These are phyloP conservation scores for Seiridium cupressi DNA, from an alignment of 2,329 filamentous ascomycete genomes.

Conservation along the genomic window DNA sequence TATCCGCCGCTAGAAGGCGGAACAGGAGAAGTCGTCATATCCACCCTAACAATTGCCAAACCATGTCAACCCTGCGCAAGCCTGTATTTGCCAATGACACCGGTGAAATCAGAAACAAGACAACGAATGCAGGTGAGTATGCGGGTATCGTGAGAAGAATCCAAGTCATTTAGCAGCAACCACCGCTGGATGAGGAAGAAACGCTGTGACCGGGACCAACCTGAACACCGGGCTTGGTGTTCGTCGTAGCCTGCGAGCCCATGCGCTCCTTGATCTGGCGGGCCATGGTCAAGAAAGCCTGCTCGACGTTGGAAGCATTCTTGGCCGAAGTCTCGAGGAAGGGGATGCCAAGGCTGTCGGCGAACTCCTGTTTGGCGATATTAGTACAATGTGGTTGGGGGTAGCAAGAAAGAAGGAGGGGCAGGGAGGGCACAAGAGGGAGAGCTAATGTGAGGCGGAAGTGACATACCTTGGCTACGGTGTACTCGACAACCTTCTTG, in stretches of 20 bases:
- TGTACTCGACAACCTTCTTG: slow-evolving; percentile 99
- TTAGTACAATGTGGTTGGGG: slow-evolving; percentile 1
- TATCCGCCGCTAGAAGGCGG: not conserved
- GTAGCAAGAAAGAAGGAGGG: not conserved
- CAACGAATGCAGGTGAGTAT: slow-evolving; percentile 6
- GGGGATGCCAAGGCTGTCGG: slow-evolving; percentile 95
- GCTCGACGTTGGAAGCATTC: slow-evolving; percentile 99
- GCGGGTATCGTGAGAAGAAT: slow-evolving; percentile 13
- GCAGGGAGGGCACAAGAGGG: not conserved
- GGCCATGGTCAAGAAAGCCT: slow-evolving; percentile 99
- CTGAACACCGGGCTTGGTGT: slow-evolving; percentile 97
- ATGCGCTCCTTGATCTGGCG: slow-evolving; percentile 99
- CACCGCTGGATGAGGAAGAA: slow-evolving; percentile 77
- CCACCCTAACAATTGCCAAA: slow-evolving; percentile 5
- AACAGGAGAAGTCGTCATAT: not conserved
- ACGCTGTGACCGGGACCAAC: slow-evolving; percentile 94
- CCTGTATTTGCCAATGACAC: slow-evolving; percentile 12
- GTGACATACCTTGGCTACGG: slow-evolving; percentile 81
- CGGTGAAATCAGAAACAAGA: slow-evolving; percentile 9
- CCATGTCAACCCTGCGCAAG: slow-evolving; percentile 7
- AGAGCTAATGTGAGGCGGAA: too few relatives aligned
- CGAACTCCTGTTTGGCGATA: slow-evolving; percentile 72
- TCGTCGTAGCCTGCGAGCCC: slow-evolving; percentile 92
- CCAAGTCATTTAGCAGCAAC: slow-evolving; percentile 74
- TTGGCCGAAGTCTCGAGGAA: slow-evolving; percentile 99